Conservation (phyloP, 1,284 basidiomycete species). For the Vanrija sp. region DNA sequence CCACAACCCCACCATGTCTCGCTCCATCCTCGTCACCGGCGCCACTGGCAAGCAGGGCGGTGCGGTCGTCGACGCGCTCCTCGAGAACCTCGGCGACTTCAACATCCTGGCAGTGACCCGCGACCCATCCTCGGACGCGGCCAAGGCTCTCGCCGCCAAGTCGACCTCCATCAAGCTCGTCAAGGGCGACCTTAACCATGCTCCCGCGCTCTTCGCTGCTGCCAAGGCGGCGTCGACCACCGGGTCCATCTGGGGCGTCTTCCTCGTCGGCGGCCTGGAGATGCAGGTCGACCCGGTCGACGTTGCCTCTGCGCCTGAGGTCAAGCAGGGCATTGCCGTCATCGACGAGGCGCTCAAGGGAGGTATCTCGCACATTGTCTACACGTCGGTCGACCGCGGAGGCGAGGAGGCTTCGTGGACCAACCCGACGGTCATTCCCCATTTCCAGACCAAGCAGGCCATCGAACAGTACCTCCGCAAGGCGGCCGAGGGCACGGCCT, state of each 20-base stretch:
- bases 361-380: slow-evolving; percentile 50
- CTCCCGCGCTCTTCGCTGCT: slow-evolving; percentile 13
- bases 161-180: slow-evolving; percentile 22
- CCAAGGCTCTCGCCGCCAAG: slow-evolving; percentile 15
- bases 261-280: slow-evolving; percentile 19
- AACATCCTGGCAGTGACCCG: slow-evolving; percentile 30
- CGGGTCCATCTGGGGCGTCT: slow-evolving; percentile 26
- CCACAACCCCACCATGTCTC: slow-evolving; percentile 1
- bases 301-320: slow-evolving; percentile 4
- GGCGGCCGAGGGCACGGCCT: neutral
- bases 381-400: slow-evolving; percentile 37
- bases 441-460: slow-evolving; percentile 15
- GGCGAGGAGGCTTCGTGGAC: slow-evolving; percentile 16
- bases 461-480: slow-evolving; percentile 15
- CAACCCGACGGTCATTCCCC: slow-evolving; percentile 13
- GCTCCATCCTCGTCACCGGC: slow-evolving; percentile 48
- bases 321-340: slow-evolving; percentile 25
- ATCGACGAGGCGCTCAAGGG: slow-evolving; percentile 46
- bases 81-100: slow-evolving; percentile 13
- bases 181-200: slow-evolving; percentile 16
- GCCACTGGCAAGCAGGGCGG: slow-evolving; percentile 54
- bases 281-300: neutral
- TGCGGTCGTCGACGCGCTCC: slow-evolving; percentile 38
- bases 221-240: slow-evolving; percentile 3
- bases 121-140: slow-evolving; percentile 13